Conservation (phyloP, 108 stramenopile genomes). For the Cyclotella cryptica region DNA sequence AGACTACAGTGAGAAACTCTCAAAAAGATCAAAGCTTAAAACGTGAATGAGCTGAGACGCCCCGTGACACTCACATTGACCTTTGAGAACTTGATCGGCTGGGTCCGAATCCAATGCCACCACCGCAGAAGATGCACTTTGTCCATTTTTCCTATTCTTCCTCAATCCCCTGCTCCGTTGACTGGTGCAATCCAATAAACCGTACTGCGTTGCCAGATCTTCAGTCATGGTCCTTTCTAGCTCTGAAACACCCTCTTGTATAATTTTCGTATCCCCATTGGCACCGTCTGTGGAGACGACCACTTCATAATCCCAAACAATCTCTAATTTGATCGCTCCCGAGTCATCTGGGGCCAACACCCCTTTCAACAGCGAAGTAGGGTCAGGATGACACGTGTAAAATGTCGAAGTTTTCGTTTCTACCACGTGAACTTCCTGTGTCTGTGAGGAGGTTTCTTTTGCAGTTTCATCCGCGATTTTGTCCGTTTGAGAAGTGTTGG, state of each 20-base stretch:
- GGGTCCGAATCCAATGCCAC: constrained; percentile 18
- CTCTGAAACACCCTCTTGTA: not conserved
- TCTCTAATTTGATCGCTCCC: not conserved
- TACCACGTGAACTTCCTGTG: not conserved
- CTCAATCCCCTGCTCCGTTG: not conserved
- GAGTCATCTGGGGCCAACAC: not conserved
- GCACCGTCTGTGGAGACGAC: not conserved
- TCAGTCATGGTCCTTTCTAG: constrained; percentile 1
- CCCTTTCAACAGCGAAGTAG: not conserved
- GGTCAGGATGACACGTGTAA: constrained; percentile 24
- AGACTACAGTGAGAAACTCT: not conserved
- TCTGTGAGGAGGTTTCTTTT: not conserved
- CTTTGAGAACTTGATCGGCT: not conserved
- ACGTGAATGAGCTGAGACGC: not conserved
- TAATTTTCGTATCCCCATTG: not conserved
- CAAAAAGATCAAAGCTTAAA: not conserved
- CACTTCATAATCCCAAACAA: constrained; percentile 20
- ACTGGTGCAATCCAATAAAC: constrained; percentile 11
- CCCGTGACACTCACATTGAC: constrained; percentile 2
- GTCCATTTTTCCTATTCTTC: not conserved
- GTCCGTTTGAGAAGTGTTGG: not conserved
- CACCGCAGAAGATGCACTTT: not conserved
- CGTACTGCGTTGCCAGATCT: constrained; percentile 17
- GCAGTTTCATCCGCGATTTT: not conserved
- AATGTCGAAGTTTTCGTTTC: not conserved